A percentile compares a stretch with the other conserved stretches of the same genome.
Conservation (phyloP, 2,329 filamentous ascomycete species). For the Colletotrichum plurivorum region DNA sequence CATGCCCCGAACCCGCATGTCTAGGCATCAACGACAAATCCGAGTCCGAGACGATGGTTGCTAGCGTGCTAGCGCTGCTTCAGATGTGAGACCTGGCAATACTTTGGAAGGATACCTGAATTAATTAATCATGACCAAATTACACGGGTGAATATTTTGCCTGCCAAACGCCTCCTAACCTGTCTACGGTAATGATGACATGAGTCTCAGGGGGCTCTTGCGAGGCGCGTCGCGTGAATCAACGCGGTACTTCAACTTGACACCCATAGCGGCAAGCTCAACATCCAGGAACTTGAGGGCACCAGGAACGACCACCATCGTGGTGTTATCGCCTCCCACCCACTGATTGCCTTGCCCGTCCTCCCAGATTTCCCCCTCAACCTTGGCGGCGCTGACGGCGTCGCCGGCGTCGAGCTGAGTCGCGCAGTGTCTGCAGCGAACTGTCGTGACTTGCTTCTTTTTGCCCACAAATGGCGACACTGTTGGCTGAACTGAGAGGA, state of each 20-base stretch:
- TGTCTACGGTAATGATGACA: slow-evolving; percentile 43
- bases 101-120: background rate
- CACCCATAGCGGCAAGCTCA: slow-evolving; percentile 95
- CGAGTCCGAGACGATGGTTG: too few species aligned
- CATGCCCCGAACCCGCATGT: background rate
- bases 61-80: too few species aligned
- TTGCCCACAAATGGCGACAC: slow-evolving; percentile 76
- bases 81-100: too few species aligned
- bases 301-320: slow-evolving; percentile 91
- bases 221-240: slow-evolving; percentile 75
- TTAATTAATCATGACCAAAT: slow-evolving; percentile 25
- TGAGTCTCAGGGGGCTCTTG: slow-evolving; percentile 64
- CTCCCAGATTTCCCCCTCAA: slow-evolving; percentile 88
- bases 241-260: slow-evolving; percentile 87
- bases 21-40: background rate
- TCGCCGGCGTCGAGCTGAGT: slow-evolving; percentile 70
- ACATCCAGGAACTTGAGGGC: slow-evolving; percentile 95
- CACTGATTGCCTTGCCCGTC: slow-evolving; percentile 88
- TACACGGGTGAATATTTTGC: slow-evolving; percentile 27
- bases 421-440: slow-evolving; percentile 86
- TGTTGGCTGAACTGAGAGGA: slow-evolving; percentile 88
- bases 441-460: slow-evolving; percentile 76
- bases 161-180: slow-evolving; percentile 37
- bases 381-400: slow-evolving; percentile 67
- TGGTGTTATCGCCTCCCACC: slow-evolving; percentile 91